These are phyloP conservation scores for Salix dunnii DNA, from an alignment of 345 rosid species.

Conservation along the genomic window DNA sequence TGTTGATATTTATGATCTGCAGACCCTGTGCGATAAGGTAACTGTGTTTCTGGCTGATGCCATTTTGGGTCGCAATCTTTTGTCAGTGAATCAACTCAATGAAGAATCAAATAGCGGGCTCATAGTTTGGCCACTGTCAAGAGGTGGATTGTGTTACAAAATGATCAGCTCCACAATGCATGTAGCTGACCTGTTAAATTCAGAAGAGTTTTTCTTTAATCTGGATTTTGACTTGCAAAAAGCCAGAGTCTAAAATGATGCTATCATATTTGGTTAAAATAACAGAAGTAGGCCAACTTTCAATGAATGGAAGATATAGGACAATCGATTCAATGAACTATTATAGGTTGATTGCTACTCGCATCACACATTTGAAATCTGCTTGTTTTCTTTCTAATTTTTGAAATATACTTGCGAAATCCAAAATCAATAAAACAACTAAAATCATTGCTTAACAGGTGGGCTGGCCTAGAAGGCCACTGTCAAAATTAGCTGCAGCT, in stretches of 20 bases:
- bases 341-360: background rate
- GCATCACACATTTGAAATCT: background rate
- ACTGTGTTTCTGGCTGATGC: background rate
- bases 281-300: background rate
- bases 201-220: background rate
- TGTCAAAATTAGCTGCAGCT: conserved; percentile 78
- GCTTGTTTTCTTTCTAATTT: background rate
- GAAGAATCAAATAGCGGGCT: background rate
- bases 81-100: background rate
- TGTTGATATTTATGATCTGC: conserved; percentile 87
- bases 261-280: background rate
- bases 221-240: background rate
- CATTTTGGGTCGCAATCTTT: background rate
- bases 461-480: conserved; percentile 94
- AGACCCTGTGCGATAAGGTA: conserved; percentile 89
- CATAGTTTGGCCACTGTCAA: background rate
- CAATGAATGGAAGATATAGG: background rate
- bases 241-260: background rate
- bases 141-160: background rate
- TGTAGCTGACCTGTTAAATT: background rate
- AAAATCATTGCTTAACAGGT: conserved; percentile 41
- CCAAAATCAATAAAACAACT: background rate
- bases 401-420: too few relatives aligned
- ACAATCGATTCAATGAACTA: too few relatives aligned
- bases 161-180: background rate